Evolutionary conservation across 2,329 filamentous ascomycete species (phyloP).

Genomic region (Scedosporium boydii): DNA sequence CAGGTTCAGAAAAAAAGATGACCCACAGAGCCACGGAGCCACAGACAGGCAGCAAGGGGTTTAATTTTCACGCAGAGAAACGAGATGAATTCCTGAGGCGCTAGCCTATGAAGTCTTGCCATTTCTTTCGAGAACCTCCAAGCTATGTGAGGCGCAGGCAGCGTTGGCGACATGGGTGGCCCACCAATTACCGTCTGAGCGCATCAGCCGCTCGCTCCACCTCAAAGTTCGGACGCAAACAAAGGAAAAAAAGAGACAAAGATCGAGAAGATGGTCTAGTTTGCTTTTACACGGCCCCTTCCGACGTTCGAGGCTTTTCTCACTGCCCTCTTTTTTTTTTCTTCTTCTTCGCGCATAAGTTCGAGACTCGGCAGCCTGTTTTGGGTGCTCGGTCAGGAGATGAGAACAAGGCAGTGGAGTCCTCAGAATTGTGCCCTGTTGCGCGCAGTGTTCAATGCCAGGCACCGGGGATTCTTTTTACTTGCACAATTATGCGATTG

Average conservation of each 20-base stretch:
- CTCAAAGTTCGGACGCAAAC: neutral
- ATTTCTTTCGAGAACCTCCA: neutral
- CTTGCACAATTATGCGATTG: too few species aligned
- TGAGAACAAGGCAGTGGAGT: neutral
- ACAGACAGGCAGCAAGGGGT: neutral
- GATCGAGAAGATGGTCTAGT: too few species aligned
- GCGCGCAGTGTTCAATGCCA: too few species aligned
- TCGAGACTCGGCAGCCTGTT: neutral
- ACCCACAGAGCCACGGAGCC: too few species aligned
- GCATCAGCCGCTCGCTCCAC: neutral
- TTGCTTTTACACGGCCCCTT: neutral
- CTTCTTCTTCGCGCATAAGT: neutral
- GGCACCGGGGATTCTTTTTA: too few species aligned
- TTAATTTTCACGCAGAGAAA: neutral
- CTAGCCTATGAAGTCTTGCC: neutral
- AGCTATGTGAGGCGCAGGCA: neutral
- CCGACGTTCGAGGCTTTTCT: neutral
- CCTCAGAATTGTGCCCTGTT: too few species aligned
- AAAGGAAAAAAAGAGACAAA: neutral
- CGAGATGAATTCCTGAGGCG: neutral
- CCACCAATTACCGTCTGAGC: neutral
- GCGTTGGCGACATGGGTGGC: neutral
- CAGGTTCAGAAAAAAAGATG: neutral
- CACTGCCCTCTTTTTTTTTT: neutral
- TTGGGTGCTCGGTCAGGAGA: neutral